Base-by-base conservation (phyloP, 495 filamentous ascomycete genomes). In the Hypoxylon lienhwacheense region DNA sequence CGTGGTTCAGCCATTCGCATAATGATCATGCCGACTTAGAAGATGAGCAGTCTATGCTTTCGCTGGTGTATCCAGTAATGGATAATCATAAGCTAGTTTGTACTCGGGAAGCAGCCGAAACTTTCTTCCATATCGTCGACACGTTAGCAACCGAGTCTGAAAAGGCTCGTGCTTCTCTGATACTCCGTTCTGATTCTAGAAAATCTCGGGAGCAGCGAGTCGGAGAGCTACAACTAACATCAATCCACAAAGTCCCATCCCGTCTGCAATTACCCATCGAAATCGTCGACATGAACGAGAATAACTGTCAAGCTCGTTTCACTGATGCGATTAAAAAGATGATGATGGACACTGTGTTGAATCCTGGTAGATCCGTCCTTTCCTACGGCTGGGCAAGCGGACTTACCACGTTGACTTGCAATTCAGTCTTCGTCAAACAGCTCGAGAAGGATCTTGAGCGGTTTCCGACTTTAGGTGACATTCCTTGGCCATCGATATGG, bases 1-100 rank as follows among this genome's bases (percentile, higher is more conserved):
- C 69, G 4, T 71, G 71, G 56, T 73, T 75, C 37, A 69, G 67
- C 14, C 56, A 61, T 17, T 64, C 66, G 14, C 64, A 73, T 10
- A 64, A 65, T 21, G 58, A 69, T 21, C 59, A 67, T 34, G 32
- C 59, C 29, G 54, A 63, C n/a, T 14, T 65, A 12, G 72, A 76
- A 55, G 53, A 39, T 15, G 53, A 56, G n/a, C 43, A 64, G 36
- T 53, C 71, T 11, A 62, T 70, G 45, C 46, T 70, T 17, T 67
- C 64, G 8, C 45, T 68, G 14, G 50, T 72, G 15, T 72, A 64
- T 36, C 62, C 67, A 1, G 49, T 70, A 7, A 44, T 77, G 10
- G 34, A 42, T 19, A 50, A 62, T 14, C 66, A 66, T 37, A 46
- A 46, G 22, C 64, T 76, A 7, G 63, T 73, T 4, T 73, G 70